Percentiles rank a stretch among this genome's conserved stretches.
These are phyloP conservation scores for Gynostemma pentaphyllum DNA, from an alignment of 306 rosid species.

Conservation along the genomic window DNA sequence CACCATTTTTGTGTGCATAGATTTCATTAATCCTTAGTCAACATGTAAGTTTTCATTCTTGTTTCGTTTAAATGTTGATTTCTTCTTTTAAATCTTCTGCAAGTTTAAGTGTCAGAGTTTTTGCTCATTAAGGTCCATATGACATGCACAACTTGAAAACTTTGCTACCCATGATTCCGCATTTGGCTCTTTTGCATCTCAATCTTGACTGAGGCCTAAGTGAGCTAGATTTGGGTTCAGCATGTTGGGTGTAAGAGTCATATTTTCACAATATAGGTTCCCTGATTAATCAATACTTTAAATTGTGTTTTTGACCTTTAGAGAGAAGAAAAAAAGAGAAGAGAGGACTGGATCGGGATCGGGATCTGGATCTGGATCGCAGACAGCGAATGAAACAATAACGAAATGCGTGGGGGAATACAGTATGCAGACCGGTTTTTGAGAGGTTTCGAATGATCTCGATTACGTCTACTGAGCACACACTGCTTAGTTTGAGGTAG, in stretches of 20 bases:
- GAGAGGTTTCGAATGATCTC: neutral
- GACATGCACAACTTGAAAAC: neutral
- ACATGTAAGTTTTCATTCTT: neutral
- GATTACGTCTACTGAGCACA: neutral
- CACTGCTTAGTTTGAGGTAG: constrained; percentile 3
- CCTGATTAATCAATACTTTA: neutral
- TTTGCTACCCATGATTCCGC: neutral
- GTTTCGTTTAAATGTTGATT: too few relatives aligned
- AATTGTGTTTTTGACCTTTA: constrained; percentile 25
- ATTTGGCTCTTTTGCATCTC: neutral
- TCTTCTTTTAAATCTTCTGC: neutral
- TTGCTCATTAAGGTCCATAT: neutral
- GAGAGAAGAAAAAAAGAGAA: constrained; percentile 94
- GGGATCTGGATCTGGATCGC: too few relatives aligned
- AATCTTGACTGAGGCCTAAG: neutral
- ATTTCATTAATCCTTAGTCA: neutral
- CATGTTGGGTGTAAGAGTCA: neutral
- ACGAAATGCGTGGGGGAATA: constrained; percentile 54
- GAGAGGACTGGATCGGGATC: constrained; percentile 75
- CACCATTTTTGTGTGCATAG: neutral
- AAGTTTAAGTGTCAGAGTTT: neutral
- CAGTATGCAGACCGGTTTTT: constrained; percentile 22
- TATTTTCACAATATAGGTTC: neutral
- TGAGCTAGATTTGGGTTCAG: neutral
- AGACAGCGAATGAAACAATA: constrained; percentile 67